Evolutionary conservation across 2,329 filamentous ascomycete genomes (phyloP), one percentile per base, ranked within the genome.

Genomic region (Mollisiaceae sp.): DNA sequence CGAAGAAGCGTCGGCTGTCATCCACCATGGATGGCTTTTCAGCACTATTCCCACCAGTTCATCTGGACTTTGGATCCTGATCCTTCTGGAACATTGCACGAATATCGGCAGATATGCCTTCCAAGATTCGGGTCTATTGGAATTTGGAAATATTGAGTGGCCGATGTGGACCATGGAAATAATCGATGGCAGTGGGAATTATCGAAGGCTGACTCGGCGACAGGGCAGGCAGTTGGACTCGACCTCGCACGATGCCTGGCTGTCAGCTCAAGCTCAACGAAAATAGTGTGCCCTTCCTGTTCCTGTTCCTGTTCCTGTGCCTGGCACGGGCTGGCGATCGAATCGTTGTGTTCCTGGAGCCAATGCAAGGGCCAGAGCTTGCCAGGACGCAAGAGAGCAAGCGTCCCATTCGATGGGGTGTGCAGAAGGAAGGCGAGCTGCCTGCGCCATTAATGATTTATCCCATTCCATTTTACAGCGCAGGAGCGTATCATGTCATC

Each of bases 241-340:
- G 27, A 32, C 27, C 27, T 32, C 27, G 27, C 27, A 32, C 3
- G 27, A 18, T 45, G 43, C 43, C 43, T 45, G 43, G 2, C 43
- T 4, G n/a, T 20, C n/a, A 18, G 11, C 38, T 4, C 4, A 45
- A 20, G 15, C 38, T 45, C 43, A 45, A 8, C 43, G 43, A 45
- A n/a, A n/a, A 45, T 45, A 3, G 15, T n/a, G 43, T 20, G 15
- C 38, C 15, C 12, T 2, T 41, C 27, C 15, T 45, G 43, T 8
- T 8, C 43, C 15, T 45, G 43, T 45, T 11, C 38, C 38, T 41
- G 15, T 47, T 6, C n/a, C 47, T 52, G 47, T 52, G 47, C 47
- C 47, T 52, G 47, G 47, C 47, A 52, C 47, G 47, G 47, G 22
- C 47, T 52, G 47, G 27, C 47, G 47, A 52, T 52, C 47, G 11